Base-by-base conservation (phyloP, 208 protist species). In the Herpetomonas samuelpessoai region DNA sequence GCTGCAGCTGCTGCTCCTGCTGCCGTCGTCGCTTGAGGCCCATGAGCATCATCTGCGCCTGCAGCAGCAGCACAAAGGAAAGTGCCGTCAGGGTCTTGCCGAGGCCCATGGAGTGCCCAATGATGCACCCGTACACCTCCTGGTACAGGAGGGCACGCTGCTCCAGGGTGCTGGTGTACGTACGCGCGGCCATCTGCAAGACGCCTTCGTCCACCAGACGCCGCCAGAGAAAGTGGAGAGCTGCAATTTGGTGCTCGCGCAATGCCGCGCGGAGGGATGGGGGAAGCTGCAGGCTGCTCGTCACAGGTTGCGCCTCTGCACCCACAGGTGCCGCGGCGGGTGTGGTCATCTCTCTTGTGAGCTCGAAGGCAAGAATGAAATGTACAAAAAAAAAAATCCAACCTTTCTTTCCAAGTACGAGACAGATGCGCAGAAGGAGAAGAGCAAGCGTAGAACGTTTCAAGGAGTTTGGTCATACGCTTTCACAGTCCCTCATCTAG, bases 81-180 rank as follows among this genome's bases (percentile, higher is more conserved):
- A 95, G 49, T 1, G 77, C 71, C 2, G 83, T 91, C n/a, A 92
- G 60, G 18, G 89, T 92, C 58, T 95, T 95, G 47, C 89, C 89
- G 4, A 95, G 79, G 6, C 89, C 89, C 89, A 95, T 95, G 3
- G 89, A 95, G 72, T 95, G 89, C 2, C 75, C 83, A n/a, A 95
- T 49, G 39, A 92, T 82, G 31, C 70, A 82, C 19, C 89, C 89
- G 67, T 78, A 86, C 1, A 91, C 54, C 54, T 82, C 68, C 29
- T 81, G 79, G 38, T 74, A 76, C 39, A 89, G 57, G 30, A 56
- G 65, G 6, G 71, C 76, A 21, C 73, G 70, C 59, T 86, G 73
- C 60, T 68, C 61, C 1, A 86, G 61, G 6, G 85, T 79, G 18
- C 68, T 62, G 1, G 35, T 50, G 22, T 49, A 51, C 12, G 74